phyloP scores from a whole-genome alignment of 371 early-diverging fungal genomes.

The Mortierella sp. region DNA sequence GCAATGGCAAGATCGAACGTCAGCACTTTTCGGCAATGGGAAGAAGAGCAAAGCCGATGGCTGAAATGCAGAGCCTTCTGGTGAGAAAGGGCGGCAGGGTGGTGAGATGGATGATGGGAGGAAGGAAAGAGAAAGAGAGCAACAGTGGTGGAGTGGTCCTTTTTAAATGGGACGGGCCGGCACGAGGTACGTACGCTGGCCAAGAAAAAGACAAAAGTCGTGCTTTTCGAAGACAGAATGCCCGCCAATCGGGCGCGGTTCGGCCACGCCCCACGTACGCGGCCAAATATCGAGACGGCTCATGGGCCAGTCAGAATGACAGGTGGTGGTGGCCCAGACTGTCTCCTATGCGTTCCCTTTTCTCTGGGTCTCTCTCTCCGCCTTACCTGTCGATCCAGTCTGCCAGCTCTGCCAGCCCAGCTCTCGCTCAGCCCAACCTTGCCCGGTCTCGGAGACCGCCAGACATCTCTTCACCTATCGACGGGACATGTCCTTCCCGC shows the following conservation, averaged over 20 bases:
- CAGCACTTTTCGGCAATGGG: background rate
- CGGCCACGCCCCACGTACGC: too few relatives aligned
- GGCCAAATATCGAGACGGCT: too few relatives aligned
- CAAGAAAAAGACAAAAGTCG: too few relatives aligned
- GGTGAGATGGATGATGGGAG: background rate
- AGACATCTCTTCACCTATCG: too few relatives aligned
- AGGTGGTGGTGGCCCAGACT: background rate
- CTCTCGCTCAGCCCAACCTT: background rate
- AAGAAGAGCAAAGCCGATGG: background rate
- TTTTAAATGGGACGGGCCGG: too few relatives aligned
- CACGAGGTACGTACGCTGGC: too few relatives aligned
- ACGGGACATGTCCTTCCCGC: too few relatives aligned
- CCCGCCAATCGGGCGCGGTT: too few relatives aligned
- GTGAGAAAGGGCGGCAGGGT: background rate
- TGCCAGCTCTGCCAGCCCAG: background rate
- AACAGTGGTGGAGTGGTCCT: background rate
- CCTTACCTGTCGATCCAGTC: background rate
- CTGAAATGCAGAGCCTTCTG: background rate
- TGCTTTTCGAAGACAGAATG: too few relatives aligned
- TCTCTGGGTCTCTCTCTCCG: too few relatives aligned
- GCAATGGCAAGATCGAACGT: background rate
- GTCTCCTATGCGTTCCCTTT: too few relatives aligned
- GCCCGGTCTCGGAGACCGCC: too few relatives aligned
- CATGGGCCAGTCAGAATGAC: conserved; percentile 8
- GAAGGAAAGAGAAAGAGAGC: background rate